These are phyloP conservation scores for Aureobasidium mangrovei DNA, from an alignment of 2,329 filamentous ascomycete genomes.

Conservation along the genomic window DNA sequence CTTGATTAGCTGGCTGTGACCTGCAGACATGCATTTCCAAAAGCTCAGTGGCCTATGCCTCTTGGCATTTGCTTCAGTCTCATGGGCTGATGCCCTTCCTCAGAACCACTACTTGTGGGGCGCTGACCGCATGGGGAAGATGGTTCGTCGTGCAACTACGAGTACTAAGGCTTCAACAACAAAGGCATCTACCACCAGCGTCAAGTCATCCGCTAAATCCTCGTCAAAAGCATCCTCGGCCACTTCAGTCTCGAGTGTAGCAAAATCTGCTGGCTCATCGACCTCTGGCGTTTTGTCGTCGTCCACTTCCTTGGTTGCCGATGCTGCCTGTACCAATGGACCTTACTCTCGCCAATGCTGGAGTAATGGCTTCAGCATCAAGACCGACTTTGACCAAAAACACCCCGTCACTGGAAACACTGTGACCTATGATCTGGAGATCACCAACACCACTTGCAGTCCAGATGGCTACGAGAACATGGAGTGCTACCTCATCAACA, in stretches of 20 bases:
- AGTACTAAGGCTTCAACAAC: not conserved
- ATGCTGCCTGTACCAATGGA: slow-evolving; percentile 32
- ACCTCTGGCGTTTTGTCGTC: not conserved
- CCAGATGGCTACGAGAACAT: slow-evolving; percentile 30
- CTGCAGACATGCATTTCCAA: slow-evolving; percentile 14
- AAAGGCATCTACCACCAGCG: not conserved
- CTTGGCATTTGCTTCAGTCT: slow-evolving; percentile 14
- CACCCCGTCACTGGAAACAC: slow-evolving; percentile 32
- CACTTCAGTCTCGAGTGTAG: not conserved
- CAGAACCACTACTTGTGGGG: slow-evolving; percentile 14
- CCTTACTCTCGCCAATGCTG: slow-evolving; percentile 35
- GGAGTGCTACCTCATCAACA: slow-evolving; percentile 47
- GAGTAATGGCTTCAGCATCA: slow-evolving; percentile 35
- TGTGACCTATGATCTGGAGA: slow-evolving; percentile 27
- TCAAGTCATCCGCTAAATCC: slow-evolving; percentile 1
- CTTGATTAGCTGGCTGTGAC: not conserved
- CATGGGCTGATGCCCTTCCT: slow-evolving; percentile 11
- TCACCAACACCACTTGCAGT: slow-evolving; percentile 29
- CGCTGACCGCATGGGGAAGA: slow-evolving; percentile 16
- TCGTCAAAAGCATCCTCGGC: not conserved
- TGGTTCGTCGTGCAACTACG: slow-evolving; percentile 11
- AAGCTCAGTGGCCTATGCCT: slow-evolving; percentile 13
- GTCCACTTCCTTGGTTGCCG: slow-evolving; percentile 14
- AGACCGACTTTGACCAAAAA: slow-evolving; percentile 39
- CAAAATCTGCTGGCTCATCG: not conserved